phyloP scores from a whole-genome alignment of 306 rosid species.

The Rosa chinensis region DNA sequence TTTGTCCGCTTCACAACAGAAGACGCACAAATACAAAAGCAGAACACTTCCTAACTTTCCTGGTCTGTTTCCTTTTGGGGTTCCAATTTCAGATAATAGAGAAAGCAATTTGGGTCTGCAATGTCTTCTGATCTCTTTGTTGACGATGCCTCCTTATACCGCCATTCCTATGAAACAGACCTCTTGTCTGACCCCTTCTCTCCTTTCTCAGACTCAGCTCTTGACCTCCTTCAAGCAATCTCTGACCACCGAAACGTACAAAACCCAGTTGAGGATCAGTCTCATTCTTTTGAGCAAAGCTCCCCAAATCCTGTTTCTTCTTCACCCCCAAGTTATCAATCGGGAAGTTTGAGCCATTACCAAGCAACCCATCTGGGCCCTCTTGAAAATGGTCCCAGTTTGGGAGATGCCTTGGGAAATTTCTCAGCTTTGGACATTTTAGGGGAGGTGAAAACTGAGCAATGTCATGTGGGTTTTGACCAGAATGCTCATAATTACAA shows the following conservation, averaged over 20 bases:
- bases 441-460: conserved; percentile 54
- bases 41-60: not conserved
- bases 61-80: not conserved
- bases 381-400: conserved; percentile 9
- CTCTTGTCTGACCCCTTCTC: conserved; percentile 45
- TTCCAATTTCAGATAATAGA: conserved; percentile 4
- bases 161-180: conserved; percentile 45
- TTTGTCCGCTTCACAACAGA: conserved; percentile 23
- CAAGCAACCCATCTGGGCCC: conserved; percentile 27
- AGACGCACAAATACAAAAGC: conserved; percentile 10
- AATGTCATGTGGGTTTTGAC: conserved; percentile 40
- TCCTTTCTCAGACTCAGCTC: conserved; percentile 43
- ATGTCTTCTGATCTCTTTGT: conserved; percentile 70
- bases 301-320: conserved; percentile 40
- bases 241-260: conserved; percentile 26
- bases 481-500: conserved; percentile 16
- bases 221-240: conserved; percentile 38
- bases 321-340: conserved; percentile 54
- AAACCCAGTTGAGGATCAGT: conserved; percentile 30
- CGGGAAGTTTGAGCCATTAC: conserved; percentile 40
- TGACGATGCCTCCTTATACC: conserved; percentile 40
- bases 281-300: conserved; percentile 37
- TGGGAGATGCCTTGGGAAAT: conserved; percentile 32
- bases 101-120: conserved; percentile 19
- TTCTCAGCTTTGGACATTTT: conserved; percentile 40